Evolutionary conservation across 495 filamentous ascomycete genomes (phyloP).

Genomic region (Halenospora varia): DNA sequence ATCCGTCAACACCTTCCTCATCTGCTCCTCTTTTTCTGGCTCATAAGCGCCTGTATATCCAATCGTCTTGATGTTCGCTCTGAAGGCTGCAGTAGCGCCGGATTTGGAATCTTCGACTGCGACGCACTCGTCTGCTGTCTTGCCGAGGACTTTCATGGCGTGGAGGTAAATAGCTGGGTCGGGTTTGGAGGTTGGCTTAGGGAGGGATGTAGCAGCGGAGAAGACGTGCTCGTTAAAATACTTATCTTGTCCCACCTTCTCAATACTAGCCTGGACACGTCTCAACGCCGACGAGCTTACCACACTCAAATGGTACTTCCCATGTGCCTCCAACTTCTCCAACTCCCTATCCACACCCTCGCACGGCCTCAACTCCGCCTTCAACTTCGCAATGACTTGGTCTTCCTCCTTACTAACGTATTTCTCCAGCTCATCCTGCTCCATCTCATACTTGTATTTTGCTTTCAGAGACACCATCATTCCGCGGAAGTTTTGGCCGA

Average conservation of each 20-base stretch:
- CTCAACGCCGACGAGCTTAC: constrained; percentile 77
- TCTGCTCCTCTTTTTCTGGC: constrained; percentile 64
- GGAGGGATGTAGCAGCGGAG: constrained; percentile 76
- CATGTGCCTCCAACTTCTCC: constrained; percentile 53
- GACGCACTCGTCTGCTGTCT: constrained; percentile 71
- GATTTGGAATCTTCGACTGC: constrained; percentile 90
- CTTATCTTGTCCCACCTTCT: constrained; percentile 75
- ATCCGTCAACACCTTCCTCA: constrained; percentile 64
- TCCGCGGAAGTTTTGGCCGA: constrained; percentile 94
- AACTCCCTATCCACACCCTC: constrained; percentile 67
- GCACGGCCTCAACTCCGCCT: constrained; percentile 60
- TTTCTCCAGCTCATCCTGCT: constrained; percentile 60
- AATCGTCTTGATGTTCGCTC: constrained; percentile 78
- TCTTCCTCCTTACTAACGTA: constrained; percentile 82
- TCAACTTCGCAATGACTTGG: constrained; percentile 77
- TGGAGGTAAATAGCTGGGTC: constrained; percentile 89
- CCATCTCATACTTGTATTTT: constrained; percentile 71
- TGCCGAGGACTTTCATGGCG: constrained; percentile 71
- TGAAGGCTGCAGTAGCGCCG: constrained; percentile 73
- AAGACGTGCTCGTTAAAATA: constrained; percentile 81
- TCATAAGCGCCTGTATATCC: constrained; percentile 86
- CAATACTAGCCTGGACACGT: constrained; percentile 73
- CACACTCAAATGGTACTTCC: constrained; percentile 75
- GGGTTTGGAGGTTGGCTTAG: constrained; percentile 81
- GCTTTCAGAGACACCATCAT: constrained; percentile 75